Conservation (phyloP, 192 early-diverging fungal species). For the Gamsiella multidivaricata region DNA sequence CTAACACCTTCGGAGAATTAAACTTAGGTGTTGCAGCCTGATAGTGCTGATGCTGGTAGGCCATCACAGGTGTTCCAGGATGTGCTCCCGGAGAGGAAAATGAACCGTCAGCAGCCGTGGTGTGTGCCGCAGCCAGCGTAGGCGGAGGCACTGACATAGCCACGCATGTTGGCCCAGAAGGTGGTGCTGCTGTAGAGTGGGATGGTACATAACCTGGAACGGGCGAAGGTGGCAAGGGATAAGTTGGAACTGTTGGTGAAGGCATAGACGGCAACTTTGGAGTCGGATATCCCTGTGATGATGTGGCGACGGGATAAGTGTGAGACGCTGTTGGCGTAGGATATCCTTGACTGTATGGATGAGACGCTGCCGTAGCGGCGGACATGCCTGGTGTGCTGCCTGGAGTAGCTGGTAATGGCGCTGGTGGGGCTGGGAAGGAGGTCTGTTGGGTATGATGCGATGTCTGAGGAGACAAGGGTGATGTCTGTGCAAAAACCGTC, state of each 20-base stretch:
- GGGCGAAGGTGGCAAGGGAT: conserved; percentile 38
- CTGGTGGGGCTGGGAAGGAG: not conserved
- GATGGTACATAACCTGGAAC: not conserved
- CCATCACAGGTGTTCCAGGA: conserved; percentile 12
- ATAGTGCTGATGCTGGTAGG: conserved; percentile 18
- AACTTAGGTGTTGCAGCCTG: conserved; percentile 6
- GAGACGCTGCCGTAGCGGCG: not conserved
- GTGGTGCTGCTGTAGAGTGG: not conserved
- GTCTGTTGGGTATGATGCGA: conserved; percentile 12
- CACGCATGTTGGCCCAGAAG: not conserved
- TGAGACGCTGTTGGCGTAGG: conserved; percentile 23
- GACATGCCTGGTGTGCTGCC: not conserved
- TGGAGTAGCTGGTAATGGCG: not conserved
- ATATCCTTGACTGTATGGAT: conserved; percentile 51
- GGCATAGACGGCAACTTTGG: conserved; percentile 31
- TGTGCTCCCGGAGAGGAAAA: not conserved
- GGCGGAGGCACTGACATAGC: conserved; percentile 13
- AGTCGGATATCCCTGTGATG: conserved; percentile 30
- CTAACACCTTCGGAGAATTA: not conserved
- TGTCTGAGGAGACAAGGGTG: conserved; percentile 7
- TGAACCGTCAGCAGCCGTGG: no score
- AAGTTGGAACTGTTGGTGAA: conserved; percentile 13
- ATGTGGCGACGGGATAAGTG: conserved; percentile 21
- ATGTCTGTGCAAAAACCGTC: conserved; percentile 6
- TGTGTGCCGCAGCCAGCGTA: conserved; percentile 5